These are phyloP conservation scores for Oryza nivara DNA, from an alignment of 176 grass and related monocot genomes.

Conservation along the genomic window DNA sequence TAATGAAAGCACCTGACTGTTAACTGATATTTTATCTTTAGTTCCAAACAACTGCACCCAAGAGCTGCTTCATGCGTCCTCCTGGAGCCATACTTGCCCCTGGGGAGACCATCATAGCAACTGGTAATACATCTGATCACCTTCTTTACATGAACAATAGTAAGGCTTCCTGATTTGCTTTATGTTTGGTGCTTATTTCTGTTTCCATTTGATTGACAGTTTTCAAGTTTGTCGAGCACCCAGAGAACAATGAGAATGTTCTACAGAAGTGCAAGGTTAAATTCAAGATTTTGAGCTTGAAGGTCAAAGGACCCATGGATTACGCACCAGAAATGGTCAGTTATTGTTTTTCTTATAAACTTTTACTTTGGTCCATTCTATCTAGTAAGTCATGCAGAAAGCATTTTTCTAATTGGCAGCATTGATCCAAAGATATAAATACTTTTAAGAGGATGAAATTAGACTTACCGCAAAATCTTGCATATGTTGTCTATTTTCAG, in stretches of 20 bases:
- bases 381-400: constrained; percentile 8
- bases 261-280: constrained; percentile 90
- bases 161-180: constrained; percentile 25
- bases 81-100: constrained; percentile 96
- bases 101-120: constrained; percentile 91
- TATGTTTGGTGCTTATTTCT: constrained; percentile 29
- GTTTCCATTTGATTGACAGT: constrained; percentile 54
- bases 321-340: constrained; percentile 91
- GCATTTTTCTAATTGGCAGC: not conserved
- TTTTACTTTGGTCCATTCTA: not conserved
- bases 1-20: constrained; percentile 34
- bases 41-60: constrained; percentile 99
- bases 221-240: constrained; percentile 99
- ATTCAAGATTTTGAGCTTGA: constrained; percentile 99
- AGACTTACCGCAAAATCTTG: not conserved
- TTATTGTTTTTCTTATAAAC: not conserved
- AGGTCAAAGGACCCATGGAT: constrained; percentile 95
- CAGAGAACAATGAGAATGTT: constrained; percentile 92
- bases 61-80: constrained; percentile 98
- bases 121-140: constrained; percentile 54
- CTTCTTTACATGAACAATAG: constrained; percentile 32
- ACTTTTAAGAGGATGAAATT: constrained; percentile 5
- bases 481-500: not conserved
- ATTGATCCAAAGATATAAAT: too few species aligned
- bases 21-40: constrained; percentile 48